Conservation (phyloP, 179 eudicot genomes). For the Vitellaria paradoxa region DNA sequence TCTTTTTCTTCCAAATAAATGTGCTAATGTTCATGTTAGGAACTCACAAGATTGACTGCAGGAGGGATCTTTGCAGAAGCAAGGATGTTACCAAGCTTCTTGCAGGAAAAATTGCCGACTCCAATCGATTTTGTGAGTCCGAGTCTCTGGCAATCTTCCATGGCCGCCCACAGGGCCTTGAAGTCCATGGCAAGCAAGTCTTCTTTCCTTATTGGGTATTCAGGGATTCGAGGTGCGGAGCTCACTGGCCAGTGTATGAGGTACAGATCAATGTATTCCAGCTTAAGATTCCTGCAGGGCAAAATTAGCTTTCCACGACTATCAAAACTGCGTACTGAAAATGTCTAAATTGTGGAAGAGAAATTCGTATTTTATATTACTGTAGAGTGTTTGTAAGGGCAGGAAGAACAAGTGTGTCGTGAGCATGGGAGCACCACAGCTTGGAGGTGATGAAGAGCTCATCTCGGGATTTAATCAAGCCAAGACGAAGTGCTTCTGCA, state of each 20-base stretch:
- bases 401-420: conserved; percentile 32
- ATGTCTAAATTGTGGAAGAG: too few species aligned
- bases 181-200: conserved; percentile 30
- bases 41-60: conserved; percentile 33
- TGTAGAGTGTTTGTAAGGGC: conserved; percentile 34
- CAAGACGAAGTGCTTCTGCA: conserved; percentile 31
- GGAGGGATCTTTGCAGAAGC: conserved; percentile 32
- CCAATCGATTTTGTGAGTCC: conserved; percentile 37
- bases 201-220: conserved; percentile 19
- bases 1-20: background rate
- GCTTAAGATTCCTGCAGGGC: conserved; percentile 25
- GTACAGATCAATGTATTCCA: conserved; percentile 39
- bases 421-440: conserved; percentile 56
- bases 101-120: conserved; percentile 38
- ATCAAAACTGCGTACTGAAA: too few species aligned
- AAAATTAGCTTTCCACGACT: too few species aligned
- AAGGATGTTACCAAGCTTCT: conserved; percentile 29
- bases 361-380: too few species aligned
- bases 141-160: conserved; percentile 35
- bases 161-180: conserved; percentile 31
- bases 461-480: conserved; percentile 36
- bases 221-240: conserved; percentile 4
- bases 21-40: background rate
- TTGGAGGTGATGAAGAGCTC: conserved; percentile 55
- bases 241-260: conserved; percentile 39